Base-by-base conservation (phyloP, 768 basidiomycete species). In the Lepiota subincarnata region DNA sequence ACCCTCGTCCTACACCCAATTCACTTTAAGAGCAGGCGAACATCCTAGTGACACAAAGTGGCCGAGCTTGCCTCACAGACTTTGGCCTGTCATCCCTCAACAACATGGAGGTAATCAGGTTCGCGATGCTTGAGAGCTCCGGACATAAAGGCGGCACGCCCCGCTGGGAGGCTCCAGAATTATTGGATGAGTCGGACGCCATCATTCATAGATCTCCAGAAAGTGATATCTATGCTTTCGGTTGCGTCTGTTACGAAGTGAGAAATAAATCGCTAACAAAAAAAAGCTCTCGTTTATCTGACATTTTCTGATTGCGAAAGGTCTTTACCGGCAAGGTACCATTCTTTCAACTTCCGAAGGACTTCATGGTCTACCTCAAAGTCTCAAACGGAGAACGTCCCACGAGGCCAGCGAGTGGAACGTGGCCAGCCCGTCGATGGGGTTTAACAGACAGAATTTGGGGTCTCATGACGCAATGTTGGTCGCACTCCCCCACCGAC, bases 11-110 rank as follows among this genome's bases (percentile, higher is more conserved):
- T n/a, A n/a, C 43, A 5, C 19, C 20, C 19, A 4, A 6, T 5
- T 10, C 24, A 34, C 31, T 19, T 38, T 20, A n/a, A 20, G 2
- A 26, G 24, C 11, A 64, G 63, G 16, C 14, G 3, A 64, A 62
- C 36, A 55, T 64, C 38, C 53, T 64, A 20, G 43, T 64, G 5
- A 48, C 58, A 6, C n/a, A 20, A 8, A 50, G 48, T 11, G 63
- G 61, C 14, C 45, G 56, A 20, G 61, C 61, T 4, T 57, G 56
- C 22, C 41, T 65, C 8, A 58, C 57, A 3, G 64, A 63, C 45
- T 63, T 65, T 31, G 62, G 64, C 4, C 44, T 65, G 2, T 60
- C 64, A 2, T 51, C 45, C 3, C 41, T 63, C 10, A 53, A 26
- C 8, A 49, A 47, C 11, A 24, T 11, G 11, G 19, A 28, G 7